Conservation (phyloP, 257 asterid genomes). For the Salvia rosmarinus region DNA sequence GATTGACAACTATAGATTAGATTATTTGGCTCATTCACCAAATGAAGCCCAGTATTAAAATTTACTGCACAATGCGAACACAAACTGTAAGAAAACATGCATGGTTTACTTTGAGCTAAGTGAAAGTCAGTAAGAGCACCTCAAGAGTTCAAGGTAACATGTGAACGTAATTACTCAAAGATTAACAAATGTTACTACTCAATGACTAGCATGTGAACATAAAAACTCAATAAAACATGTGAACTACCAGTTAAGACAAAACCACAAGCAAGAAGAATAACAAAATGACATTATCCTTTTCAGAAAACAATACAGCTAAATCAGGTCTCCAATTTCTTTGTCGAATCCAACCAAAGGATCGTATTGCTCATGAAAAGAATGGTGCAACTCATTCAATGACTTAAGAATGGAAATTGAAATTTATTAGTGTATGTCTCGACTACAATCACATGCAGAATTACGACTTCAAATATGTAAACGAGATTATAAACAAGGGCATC, state of each 20-base stretch:
- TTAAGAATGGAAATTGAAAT: conserved; percentile 9
- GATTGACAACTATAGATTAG: background rate
- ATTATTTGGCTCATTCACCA: background rate
- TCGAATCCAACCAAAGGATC: conserved; percentile 7
- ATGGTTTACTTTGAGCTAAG: background rate
- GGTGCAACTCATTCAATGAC: background rate
- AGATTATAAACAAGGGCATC: background rate
- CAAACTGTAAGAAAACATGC: background rate
- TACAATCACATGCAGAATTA: conserved; percentile 22
- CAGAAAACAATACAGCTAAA: background rate
- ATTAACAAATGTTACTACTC: conserved; percentile 10
- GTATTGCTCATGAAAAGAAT: conserved; percentile 8
- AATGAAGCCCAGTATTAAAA: background rate
- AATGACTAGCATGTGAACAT: conserved; percentile 8
- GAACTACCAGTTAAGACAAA: conserved; percentile 12
- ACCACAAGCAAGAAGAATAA: conserved; percentile 6
- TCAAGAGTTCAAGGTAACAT: conserved; percentile 2
- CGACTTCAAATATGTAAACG: conserved; percentile 7
- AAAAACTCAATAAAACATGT: conserved; percentile 4
- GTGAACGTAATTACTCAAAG: background rate
- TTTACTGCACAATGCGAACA: conserved; percentile 16
- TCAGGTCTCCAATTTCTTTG: conserved; percentile 20
- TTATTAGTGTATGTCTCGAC: background rate
- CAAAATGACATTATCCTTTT: background rate
- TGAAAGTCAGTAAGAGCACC: background rate